Base-by-base conservation (phyloP, 2,329 filamentous ascomycete species). In the Epichloe aotearoae region DNA sequence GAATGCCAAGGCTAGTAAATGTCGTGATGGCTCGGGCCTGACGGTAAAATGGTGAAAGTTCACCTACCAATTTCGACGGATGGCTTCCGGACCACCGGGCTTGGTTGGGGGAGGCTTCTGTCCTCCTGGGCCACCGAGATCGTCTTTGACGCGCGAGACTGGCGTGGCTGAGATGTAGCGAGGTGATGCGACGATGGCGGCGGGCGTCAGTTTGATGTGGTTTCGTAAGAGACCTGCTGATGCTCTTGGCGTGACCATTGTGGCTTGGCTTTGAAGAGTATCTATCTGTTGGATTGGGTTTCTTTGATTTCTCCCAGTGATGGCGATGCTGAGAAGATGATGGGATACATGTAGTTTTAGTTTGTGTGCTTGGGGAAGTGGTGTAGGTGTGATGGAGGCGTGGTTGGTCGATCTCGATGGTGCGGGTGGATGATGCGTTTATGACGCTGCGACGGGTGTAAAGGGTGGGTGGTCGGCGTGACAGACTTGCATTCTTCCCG, bases 81-180 rank as follows among this genome's bases (percentile, higher is more conserved):
- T 5, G 2, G 54, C 56, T 3, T 67, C 66, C 4, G 59, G 55
- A 3, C 61, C 63, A 7, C 60, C 61, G 0, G 64, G 59, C 11
- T 53, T 56, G 34, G 49, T 11, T 1, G 65, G 62, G 1, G 55
- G 53, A 3, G 59, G 56, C 50, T 61, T 52, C n/a, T 67, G 65
- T 36, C 64, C 65, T n/a, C 59, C 62, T 1, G 65, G 65, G 2
- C 65, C 65, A 17, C 66, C 65, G 14, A 66, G 56, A 45, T 62
- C 54, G 15, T 62, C 59, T 20, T 57, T 55, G 8, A 36, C 23
- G 11, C 33, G 40, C 33, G 50, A 41, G 14, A n/a, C 44, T 30
- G 36, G 49, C 15, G 46, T 47, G 37, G 48, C 47, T 41, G 52
- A 46, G 19, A 37, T 37, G 54, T 46, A 50, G 39, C 30, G 45